Evolutionary conservation across 257 asterid genomes (phyloP), one percentile per base, ranked within the genome.

Genomic region (Penstemon barbatus): DNA sequence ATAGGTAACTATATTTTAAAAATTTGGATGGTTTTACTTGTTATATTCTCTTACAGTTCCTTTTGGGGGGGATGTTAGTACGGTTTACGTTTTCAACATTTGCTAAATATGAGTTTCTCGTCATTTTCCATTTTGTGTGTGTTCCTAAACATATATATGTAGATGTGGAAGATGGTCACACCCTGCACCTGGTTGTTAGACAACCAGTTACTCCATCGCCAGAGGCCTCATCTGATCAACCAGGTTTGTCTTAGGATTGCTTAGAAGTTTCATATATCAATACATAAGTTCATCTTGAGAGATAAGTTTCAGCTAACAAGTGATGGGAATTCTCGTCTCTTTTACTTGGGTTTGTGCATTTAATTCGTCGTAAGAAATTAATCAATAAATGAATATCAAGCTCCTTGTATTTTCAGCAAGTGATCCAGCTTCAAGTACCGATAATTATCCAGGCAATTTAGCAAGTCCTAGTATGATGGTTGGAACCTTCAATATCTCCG

Each of bases 81-180:
- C 53, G 61, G 40, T 70, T 65, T 39, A 33, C 33, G 33, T 1
- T 25, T 25, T 25, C 33, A 1, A 25, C 33, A 25, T 25, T 25
- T 25, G 33, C 33, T 25, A 25, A 25, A 25, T 25, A 25, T 25
- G 33, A 25, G 33, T 25, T 25, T 25, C 33, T 25, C 33, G 33
- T 25, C 33, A 25, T 25, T 25, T 25, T 25, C 33, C 2, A 2
- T 25, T 1, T 62, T 74, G 65, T 42, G 70, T 48, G 75, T 48
- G 82, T 79, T 87, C 92, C 96, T 89, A 87, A 70, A 89, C 73
- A 71, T 70, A 42, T 63, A 48, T 50, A 43, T 71, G 62, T 77
- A 93, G 98, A 93, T 36, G 98, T 93, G 69, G 98, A 93, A 83
- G 98, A 93, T 75, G 98, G 98, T 57, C 98, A 93, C 78, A 90